Percentiles rank a stretch among this genome's conserved stretches.
Conservation (phyloP, 78 protist species). For the Cavenderia fasciculata region DNA sequence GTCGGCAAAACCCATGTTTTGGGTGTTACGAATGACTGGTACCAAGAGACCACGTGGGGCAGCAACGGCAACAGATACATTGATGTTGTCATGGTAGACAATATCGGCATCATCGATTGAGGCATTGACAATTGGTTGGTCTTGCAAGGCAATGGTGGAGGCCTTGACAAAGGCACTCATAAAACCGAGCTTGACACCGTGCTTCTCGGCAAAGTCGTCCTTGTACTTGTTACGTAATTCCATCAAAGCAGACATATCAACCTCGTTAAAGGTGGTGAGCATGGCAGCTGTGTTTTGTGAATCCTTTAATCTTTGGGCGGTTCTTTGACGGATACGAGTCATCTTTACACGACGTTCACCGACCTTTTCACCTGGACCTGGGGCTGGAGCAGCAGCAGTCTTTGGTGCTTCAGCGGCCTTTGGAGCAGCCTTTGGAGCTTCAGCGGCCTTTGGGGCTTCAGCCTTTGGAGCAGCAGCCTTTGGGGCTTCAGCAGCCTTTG, state of each 20-base stretch:
- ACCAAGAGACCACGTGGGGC: constrained; percentile 96
- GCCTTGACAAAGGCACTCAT: constrained; percentile 98
- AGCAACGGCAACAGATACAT: constrained; percentile 97
- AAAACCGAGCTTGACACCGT: constrained; percentile 99
- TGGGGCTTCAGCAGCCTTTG: constrained; percentile 10
- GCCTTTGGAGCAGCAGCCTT: constrained; percentile 35
- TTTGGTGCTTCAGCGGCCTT: neutral
- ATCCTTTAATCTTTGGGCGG: constrained; percentile 96
- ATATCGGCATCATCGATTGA: constrained; percentile 90
- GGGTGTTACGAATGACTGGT: constrained; percentile 93
- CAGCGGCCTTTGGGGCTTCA: constrained; percentile 62
- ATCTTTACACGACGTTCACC: constrained; percentile 84
- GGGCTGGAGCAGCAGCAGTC: constrained; percentile 10
- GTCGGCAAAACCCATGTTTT: constrained; percentile 90
- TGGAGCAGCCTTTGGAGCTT: neutral
- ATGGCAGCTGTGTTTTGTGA: constrained; percentile 96
- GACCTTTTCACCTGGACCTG: constrained; percentile 14
- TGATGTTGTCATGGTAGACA: constrained; percentile 93
- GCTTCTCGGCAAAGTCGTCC: constrained; percentile 94
- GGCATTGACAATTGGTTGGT: constrained; percentile 91
- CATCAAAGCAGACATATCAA: constrained; percentile 95
- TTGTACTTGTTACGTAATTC: constrained; percentile 92
- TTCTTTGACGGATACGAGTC: constrained; percentile 94
- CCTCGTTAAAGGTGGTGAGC: constrained; percentile 99
- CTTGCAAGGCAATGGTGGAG: constrained; percentile 90